These are phyloP conservation scores for Dactylorhiza incarnata DNA, from an alignment of 106 monocot species.

Conservation along the genomic window DNA sequence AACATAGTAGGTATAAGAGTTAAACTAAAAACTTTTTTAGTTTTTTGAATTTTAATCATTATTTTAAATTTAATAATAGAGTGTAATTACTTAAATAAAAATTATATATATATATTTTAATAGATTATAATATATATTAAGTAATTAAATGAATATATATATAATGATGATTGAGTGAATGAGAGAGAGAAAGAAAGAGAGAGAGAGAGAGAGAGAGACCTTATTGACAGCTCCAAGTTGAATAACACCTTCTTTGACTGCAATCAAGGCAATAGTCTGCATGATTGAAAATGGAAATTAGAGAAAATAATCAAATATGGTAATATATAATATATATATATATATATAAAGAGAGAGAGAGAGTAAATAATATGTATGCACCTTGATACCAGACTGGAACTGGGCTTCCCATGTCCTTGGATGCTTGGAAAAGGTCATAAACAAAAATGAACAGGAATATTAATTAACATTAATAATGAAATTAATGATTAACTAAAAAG, in stretches of 20 bases:
- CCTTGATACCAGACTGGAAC: slow-evolving; percentile 98
- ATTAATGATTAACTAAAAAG: background rate
- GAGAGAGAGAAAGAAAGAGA: slow-evolving; percentile 16
- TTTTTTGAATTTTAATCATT: background rate
- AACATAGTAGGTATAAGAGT: too few species aligned
- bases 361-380: slow-evolving; percentile 1
- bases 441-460: background rate
- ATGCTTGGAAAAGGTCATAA: slow-evolving; percentile 40
- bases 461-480: background rate
- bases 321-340: background rate
- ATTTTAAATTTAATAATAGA: background rate
- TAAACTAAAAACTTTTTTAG: too few species aligned
- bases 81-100: background rate
- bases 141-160: too few species aligned
- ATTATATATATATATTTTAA: background rate
- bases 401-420: slow-evolving; percentile 99
- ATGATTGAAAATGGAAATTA: slow-evolving; percentile 1
- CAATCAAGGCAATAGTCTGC: slow-evolving; percentile 97
- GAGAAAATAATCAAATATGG: background rate
- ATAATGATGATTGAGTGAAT: slow-evolving; percentile 9
- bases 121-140: too few species aligned
- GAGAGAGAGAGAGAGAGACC: slow-evolving; percentile 39
- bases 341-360: background rate
- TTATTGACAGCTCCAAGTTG: slow-evolving; percentile 83
- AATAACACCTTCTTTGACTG: slow-evolving; percentile 93